These are phyloP conservation scores for Hordeum vulgare DNA, from an alignment of 176 grass and related monocot species.

Conservation along the genomic window DNA sequence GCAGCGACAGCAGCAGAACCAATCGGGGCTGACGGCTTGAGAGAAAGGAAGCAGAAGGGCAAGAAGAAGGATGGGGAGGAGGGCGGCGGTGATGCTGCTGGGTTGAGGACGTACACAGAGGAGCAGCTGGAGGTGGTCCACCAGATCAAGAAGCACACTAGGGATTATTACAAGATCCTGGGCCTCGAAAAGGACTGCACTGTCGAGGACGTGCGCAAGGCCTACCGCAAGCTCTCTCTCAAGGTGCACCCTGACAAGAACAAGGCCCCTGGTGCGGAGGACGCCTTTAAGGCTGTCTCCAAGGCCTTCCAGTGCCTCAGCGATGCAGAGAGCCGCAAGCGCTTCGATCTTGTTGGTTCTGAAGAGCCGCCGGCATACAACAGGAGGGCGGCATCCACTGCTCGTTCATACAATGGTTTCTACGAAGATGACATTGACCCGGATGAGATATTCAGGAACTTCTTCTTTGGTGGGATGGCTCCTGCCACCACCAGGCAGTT, in stretches of 20 bases:
- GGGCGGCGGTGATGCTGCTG: background rate
- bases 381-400: conserved; percentile 43
- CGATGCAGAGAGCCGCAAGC: conserved; percentile 61
- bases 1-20: background rate
- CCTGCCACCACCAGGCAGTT: conserved; percentile 59
- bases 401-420: conserved; percentile 43
- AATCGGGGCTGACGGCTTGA: conserved; percentile 18
- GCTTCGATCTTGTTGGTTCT: conserved; percentile 67
- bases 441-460: conserved; percentile 96
- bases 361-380: conserved; percentile 51
- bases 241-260: conserved; percentile 99
- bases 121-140: conserved; percentile 77
- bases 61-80: conserved; percentile 30
- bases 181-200: conserved; percentile 72
- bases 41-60: conserved; percentile 43
- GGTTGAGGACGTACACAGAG: conserved; percentile 42
- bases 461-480: conserved; percentile 85
- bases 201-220: conserved; percentile 86
- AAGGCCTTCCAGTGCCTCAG: conserved; percentile 97
- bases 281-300: conserved; percentile 91
- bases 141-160: conserved; percentile 70
- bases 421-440: conserved; percentile 82
- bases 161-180: conserved; percentile 90
- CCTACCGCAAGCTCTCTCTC: conserved; percentile 90
- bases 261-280: conserved; percentile 79